Base-by-base conservation (phyloP, 2,329 filamentous ascomycete species). In the Aspergillus niger region DNA sequence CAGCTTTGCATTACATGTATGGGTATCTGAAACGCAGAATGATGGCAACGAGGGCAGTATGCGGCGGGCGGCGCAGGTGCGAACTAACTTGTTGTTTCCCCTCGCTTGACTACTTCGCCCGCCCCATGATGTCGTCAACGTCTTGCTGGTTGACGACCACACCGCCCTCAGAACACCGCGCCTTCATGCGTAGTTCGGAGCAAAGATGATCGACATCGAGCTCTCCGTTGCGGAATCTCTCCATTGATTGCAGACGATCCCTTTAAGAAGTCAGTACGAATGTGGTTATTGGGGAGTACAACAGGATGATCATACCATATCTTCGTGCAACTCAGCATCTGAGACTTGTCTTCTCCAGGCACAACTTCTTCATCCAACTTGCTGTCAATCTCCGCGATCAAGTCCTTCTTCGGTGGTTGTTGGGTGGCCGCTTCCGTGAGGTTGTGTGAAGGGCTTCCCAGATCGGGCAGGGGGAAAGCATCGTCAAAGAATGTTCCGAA, bases 191-290 rank as follows among this genome's bases (percentile, higher is more conserved):
- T 13, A 99, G 86, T 74, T 99, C 93, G 4, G 90, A 90, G 79
- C 95, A 99, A 24, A 99, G 85, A 36, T 89, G 88, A 72, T 99
- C 95, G 52, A 99, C 89, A 67, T 99, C 95, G 66, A 98, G 92
- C 68, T 96, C 93, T 68, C 93, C 93, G 60, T 86, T 91, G 72
- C 93, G 90, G 68, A 96, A 95, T 74, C 90, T 92, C 62, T 92
- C 89, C 76, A 92, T 96, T 38, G 85, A 86, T 79, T 96, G 91
- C 22, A 97, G 79, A 78, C 91, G 92, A 77, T 97, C 92, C 95
- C 94, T 97, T 11, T 7, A 51, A 57, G 24, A 47, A 11, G 36
- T 51, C 47, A 58, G 55, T 22, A 47, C 56, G 11, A 36, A 51
- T 22, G 59, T 54, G 8, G 1, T 38, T 44, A 8, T 22, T 10